phyloP scores from a whole-genome alignment of 306 rosid genomes.

The Boehmeria nivea region DNA sequence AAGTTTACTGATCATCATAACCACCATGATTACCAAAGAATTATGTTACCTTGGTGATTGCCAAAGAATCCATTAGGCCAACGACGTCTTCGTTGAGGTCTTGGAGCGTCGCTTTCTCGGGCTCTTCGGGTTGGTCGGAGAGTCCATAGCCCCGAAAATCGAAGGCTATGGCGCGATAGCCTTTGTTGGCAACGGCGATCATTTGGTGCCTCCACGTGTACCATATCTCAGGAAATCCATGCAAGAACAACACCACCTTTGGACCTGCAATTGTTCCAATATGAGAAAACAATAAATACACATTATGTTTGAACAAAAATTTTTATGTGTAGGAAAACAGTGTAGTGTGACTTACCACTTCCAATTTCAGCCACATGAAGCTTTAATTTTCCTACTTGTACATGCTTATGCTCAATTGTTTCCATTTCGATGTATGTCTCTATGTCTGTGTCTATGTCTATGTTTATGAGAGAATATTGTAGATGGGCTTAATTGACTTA shows the following conservation, averaged over 20 bases:
- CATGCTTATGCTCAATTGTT: conserved; percentile 46
- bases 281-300: background rate
- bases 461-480: no score
- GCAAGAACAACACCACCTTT: conserved; percentile 60
- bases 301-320: background rate
- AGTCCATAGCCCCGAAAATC: conserved; percentile 82
- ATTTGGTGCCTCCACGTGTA: conserved; percentile 76
- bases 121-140: conserved; percentile 53
- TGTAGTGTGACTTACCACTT: conserved; percentile 16
- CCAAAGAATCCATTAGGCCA: conserved; percentile 48
- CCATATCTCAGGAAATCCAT: conserved; percentile 81
- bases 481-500: no score
- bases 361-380: conserved; percentile 67
- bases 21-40: no score
- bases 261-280: conserved; percentile 25
- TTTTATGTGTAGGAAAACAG: background rate
- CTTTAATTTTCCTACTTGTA: conserved; percentile 55
- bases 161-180: conserved; percentile 55
- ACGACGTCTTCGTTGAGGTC: conserved; percentile 42
- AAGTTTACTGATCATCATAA: no score
- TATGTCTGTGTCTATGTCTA: no score
- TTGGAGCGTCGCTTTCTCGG: conserved; percentile 35
- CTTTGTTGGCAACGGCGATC: conserved; percentile 55
- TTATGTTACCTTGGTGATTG: conserved; percentile 49
- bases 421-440: conserved; percentile 32